Evolutionary conservation across 352 stramenopile genomes (phyloP).

Genomic region (Globisporangium spiculum): DNA sequence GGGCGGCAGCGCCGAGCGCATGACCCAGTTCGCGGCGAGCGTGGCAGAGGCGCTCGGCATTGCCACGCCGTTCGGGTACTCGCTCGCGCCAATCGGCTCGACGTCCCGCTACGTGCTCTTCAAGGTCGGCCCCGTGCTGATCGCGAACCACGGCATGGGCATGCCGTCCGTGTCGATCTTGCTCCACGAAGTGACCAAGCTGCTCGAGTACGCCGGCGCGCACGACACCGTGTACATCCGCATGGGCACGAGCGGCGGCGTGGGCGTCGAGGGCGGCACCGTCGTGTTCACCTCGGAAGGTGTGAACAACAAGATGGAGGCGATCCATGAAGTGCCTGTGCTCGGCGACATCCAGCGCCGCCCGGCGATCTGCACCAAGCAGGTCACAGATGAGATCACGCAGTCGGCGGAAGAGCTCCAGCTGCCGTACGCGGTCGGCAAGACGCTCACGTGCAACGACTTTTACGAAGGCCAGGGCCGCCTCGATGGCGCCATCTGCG

Average conservation of each 20-base stretch:
- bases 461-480: slow-evolving; percentile 85
- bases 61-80: slow-evolving; percentile 61
- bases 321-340: slow-evolving; percentile 61
- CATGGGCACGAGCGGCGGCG: slow-evolving; percentile 78
- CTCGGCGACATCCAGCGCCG: slow-evolving; percentile 51
- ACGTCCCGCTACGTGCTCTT: slow-evolving; percentile 75
- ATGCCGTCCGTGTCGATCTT: slow-evolving; percentile 81
- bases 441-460: slow-evolving; percentile 83
- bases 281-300: slow-evolving; percentile 80
- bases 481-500: slow-evolving; percentile 78
- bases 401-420: slow-evolving; percentile 41
- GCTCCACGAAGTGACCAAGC: slow-evolving; percentile 82
- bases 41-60: slow-evolving; percentile 58
- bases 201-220: slow-evolving; percentile 70
- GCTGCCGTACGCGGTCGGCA: slow-evolving; percentile 62
- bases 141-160: slow-evolving; percentile 81
- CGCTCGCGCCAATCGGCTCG: slow-evolving; percentile 55
- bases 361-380: slow-evolving; percentile 51
- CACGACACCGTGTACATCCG: slow-evolving; percentile 64
- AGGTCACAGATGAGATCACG: slow-evolving; percentile 56
- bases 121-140: slow-evolving; percentile 78
- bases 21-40: slow-evolving; percentile 61
- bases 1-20: slow-evolving; percentile 71
- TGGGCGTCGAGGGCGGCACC: slow-evolving; percentile 73
- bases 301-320: slow-evolving; percentile 79